A percentile compares a stretch with the other conserved stretches of the same genome.
Evolutionary conservation across 306 rosid genomes (phyloP).

Genomic region (Rubus parviflorus): DNA sequence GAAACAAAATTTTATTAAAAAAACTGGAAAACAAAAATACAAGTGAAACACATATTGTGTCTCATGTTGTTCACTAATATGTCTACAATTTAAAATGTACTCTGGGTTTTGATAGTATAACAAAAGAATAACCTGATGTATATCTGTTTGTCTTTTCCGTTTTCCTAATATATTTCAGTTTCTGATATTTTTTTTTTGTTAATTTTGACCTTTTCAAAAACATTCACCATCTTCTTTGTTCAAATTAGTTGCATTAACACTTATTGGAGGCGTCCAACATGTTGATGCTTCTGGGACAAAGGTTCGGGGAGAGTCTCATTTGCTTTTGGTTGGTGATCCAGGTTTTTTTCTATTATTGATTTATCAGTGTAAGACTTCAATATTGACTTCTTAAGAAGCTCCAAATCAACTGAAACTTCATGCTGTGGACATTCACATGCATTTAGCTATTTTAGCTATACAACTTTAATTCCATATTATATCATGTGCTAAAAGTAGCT

Average conservation of each 20-base stretch:
- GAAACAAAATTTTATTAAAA: background rate
- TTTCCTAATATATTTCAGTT: background rate
- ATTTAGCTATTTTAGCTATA: background rate
- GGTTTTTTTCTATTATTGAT: constrained; percentile 45
- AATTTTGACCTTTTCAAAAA: background rate
- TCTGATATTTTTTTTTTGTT: background rate
- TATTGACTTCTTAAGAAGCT: background rate
- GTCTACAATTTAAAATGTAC: background rate
- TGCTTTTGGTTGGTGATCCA: constrained; percentile 95
- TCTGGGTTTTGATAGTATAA: background rate
- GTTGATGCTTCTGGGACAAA: constrained; percentile 86
- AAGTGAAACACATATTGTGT: background rate
- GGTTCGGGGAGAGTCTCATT: constrained; percentile 95
- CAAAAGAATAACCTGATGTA: background rate
- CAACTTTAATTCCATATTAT: background rate
- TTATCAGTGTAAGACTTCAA: background rate
- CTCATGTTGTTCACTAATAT: background rate
- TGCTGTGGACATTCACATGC: background rate
- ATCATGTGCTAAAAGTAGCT: no score
- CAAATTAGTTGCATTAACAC: constrained; percentile 76
- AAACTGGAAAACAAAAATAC: background rate
- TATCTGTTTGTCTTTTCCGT: background rate
- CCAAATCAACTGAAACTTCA: background rate
- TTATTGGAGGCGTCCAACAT: constrained; percentile 96
- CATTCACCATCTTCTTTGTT: constrained; percentile 27